Conservation (phyloP, 139 green algal genomes). For the Trebouxia sp. region DNA sequence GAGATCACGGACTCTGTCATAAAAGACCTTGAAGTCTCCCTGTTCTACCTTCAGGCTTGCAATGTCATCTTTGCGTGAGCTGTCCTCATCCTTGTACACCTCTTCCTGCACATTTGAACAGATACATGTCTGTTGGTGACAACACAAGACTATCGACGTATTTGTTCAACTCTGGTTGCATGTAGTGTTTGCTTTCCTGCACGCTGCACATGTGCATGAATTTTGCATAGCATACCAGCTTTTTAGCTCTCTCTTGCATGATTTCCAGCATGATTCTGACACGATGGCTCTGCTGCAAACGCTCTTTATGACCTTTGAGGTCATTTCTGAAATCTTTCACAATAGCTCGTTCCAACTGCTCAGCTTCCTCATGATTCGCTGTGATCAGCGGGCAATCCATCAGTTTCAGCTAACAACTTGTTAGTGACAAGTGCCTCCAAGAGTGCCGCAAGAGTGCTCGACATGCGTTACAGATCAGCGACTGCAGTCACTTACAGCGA, state of each 20-base stretch:
- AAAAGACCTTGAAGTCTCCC: constrained; percentile 52
- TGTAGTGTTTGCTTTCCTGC: background rate
- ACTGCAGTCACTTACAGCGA: constrained; percentile 52
- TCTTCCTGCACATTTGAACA: constrained; percentile 12
- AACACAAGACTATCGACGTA: too few relatives aligned
- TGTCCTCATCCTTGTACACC: constrained; percentile 91
- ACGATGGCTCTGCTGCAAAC: constrained; percentile 77
- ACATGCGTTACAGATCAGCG: background rate
- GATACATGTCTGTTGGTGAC: background rate
- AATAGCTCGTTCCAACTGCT: constrained; percentile 85
- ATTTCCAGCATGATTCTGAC: constrained; percentile 82
- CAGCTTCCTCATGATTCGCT: constrained; percentile 91
- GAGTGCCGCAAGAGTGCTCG: too few relatives aligned
- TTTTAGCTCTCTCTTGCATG: constrained; percentile 67
- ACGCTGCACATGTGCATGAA: background rate
- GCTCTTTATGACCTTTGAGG: constrained; percentile 74
- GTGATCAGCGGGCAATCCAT: too few relatives aligned
- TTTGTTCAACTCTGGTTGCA: background rate
- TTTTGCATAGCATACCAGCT: constrained; percentile 70
- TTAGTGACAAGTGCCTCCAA: too few relatives aligned
- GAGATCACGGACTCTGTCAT: constrained; percentile 91
- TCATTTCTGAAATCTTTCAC: constrained; percentile 85
- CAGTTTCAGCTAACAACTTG: too few relatives aligned
- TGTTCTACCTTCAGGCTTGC: constrained; percentile 67
- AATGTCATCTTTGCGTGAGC: constrained; percentile 87